Conservation (phyloP, 2,329 filamentous ascomycete genomes). For the Saccharata proteae region DNA sequence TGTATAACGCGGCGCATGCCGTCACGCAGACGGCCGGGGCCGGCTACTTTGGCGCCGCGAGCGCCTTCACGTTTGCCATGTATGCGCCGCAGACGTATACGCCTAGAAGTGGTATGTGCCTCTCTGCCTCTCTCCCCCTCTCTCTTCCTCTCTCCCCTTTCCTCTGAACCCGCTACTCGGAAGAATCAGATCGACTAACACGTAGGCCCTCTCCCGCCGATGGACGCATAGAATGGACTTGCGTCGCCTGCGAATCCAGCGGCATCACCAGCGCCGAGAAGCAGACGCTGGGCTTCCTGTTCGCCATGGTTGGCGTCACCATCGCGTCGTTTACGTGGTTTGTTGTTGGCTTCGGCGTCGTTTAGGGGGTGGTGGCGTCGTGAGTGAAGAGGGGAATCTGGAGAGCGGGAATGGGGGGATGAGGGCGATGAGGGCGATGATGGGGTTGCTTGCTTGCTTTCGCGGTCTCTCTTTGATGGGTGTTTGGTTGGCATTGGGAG, state of each 20-base stretch:
- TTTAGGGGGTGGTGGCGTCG: too few relatives aligned
- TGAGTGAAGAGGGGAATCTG: too few relatives aligned
- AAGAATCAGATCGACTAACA: conserved; percentile 5
- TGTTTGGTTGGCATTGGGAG: too few relatives aligned
- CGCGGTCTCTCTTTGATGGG: too few relatives aligned
- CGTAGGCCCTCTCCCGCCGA: conserved; percentile 6
- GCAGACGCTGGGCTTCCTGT: conserved; percentile 42
- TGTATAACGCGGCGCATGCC: conserved; percentile 46
- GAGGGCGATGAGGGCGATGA: too few relatives aligned
- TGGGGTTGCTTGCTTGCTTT: too few relatives aligned
- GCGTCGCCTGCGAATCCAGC: conserved; percentile 43
- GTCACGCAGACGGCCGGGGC: conserved; percentile 39
- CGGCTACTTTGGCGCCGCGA: conserved; percentile 43
- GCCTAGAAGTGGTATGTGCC: conserved; percentile 34
- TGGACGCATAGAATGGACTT: conserved; percentile 34
- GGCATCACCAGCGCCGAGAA: conserved; percentile 42
- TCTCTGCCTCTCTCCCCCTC: background rate
- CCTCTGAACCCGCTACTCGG: conserved; percentile 9
- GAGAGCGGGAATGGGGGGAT: too few relatives aligned
- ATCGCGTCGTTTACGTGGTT: conserved; percentile 46
- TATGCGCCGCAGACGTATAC: conserved; percentile 44
- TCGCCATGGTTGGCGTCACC: conserved; percentile 45
- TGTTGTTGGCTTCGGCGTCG: conserved; percentile 31
- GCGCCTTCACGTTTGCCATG: conserved; percentile 49
- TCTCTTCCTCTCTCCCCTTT: background rate